A percentile compares a stretch with the other conserved stretches of the same genome.
Conservation (phyloP, 2,329 filamentous ascomycete species). For the Helotiales sp. region DNA sequence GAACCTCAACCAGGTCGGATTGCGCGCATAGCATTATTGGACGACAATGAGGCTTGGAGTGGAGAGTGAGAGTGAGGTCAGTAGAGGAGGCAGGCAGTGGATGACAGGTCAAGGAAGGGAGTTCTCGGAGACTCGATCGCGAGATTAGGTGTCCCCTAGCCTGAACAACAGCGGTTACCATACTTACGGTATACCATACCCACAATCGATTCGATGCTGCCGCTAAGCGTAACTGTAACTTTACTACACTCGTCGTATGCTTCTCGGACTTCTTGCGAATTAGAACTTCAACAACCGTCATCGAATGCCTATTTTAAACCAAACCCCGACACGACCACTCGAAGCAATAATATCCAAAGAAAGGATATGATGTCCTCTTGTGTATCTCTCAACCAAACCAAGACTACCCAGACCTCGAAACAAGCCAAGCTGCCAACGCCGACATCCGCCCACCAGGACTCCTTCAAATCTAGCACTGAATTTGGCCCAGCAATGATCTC, state of each 20-base stretch:
- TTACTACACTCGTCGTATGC: background rate
- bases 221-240: background rate
- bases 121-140: background rate
- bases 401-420: background rate
- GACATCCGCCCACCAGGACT: background rate
- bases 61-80: conserved; percentile 1
- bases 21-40: background rate
- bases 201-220: background rate
- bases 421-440: conserved; percentile 9
- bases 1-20: conserved; percentile 24
- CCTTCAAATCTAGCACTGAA: background rate
- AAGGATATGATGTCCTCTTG: background rate
- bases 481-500: background rate
- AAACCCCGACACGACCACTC: background rate
- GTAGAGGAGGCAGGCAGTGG: background rate
- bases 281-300: background rate
- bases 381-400: background rate
- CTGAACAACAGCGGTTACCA: background rate
- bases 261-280: background rate
- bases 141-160: background rate
- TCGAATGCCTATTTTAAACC: background rate
- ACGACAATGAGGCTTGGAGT: background rate
- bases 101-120: background rate
- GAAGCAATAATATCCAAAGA: background rate
- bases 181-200: too few relatives aligned